Percentiles rank a stretch among this genome's conserved stretches.
phyloP scores from a whole-genome alignment of 805 yeast species.

The Millerago galiae region DNA sequence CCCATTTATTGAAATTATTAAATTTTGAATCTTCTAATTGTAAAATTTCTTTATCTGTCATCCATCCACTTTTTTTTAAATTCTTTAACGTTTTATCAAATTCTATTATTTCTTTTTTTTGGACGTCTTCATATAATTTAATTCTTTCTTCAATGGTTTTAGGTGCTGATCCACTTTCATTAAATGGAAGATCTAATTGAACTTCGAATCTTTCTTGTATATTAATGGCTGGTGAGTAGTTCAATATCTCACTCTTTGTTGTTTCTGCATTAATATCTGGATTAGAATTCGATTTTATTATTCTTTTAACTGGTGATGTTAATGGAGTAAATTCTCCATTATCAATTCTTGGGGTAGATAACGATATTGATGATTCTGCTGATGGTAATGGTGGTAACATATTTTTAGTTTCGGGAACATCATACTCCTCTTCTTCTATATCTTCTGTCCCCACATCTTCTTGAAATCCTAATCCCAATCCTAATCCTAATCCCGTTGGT shows the following conservation, averaged over 20 bases:
- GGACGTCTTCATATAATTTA: constrained; percentile 15
- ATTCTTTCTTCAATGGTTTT: constrained; percentile 15
- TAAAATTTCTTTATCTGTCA: constrained; percentile 16
- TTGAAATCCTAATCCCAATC: background rate
- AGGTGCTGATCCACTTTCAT: constrained; percentile 5
- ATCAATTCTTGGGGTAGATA: constrained; percentile 1
- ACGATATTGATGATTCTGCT: background rate
- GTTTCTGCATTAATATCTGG: background rate
- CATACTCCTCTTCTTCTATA: constrained; percentile 3
- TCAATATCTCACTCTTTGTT: background rate
- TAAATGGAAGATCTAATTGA: constrained; percentile 14
- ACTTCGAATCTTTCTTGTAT: constrained; percentile 21
- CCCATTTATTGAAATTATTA: constrained; percentile 22
- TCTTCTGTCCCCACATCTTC: background rate
- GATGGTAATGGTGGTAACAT: constrained; percentile 19
- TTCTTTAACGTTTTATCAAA: constrained; percentile 13
- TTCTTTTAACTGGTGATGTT: constrained; percentile 2
- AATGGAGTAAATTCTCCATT: constrained; percentile 1
- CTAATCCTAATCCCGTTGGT: background rate
- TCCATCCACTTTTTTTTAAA: constrained; percentile 21
- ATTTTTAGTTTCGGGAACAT: constrained; percentile 13
- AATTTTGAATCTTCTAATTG: constrained; percentile 14
- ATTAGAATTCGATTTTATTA: background rate
- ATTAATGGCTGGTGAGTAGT: constrained; percentile 20
- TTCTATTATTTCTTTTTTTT: constrained; percentile 15